Base-by-base conservation (phyloP, 129 eudicot genomes). In the Arctium lappa region DNA sequence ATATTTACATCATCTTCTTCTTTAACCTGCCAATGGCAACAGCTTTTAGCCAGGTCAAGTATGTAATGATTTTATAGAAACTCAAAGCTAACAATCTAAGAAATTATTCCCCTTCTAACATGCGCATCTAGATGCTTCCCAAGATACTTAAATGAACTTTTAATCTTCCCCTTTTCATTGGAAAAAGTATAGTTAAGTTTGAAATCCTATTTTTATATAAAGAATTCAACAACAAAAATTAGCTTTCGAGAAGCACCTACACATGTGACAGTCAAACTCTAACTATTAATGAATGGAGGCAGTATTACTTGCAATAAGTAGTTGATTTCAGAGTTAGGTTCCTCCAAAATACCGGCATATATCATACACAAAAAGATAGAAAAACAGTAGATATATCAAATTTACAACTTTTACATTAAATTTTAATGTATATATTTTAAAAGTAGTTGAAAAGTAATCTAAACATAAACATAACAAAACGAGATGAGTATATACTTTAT, bases 1-100 rank as follows among this genome's bases (percentile, higher is more conserved):
- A 76, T 68, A 83, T 81, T 86, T 66, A 84, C 81, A 86, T 96
- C 99, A 79, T 96, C 99, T 86, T 96, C 99, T 88, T 96, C 99
- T 83, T 92, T 96, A 48, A 96, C 98, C 99, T 96, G 90, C 73
- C 86, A 83, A 66, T 33, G 70, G 3, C 39, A n/a, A 66, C 50
- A 63, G 53, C 44, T 50, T 60, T 65, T 16, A 81, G 82, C 38
- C 72, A 5, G 66, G 62, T 62, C 12, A 75, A 36, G 65, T 40
- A 29, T 60, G 29, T 60, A 60, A n/a, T 60, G 27, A 60, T 13
- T 60, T 16, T 60, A 60, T n/a, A 60, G 68, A 60, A 60, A 60
- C 68, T 60, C 68, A 60, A 18, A 33, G 3, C 36, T 33, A 33
- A 33, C 36, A 33, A 33, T 33, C 36, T 33, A 33, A 33, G 0